Base-by-base conservation (phyloP, 305 asterid species). In the Andrographis paniculata region DNA sequence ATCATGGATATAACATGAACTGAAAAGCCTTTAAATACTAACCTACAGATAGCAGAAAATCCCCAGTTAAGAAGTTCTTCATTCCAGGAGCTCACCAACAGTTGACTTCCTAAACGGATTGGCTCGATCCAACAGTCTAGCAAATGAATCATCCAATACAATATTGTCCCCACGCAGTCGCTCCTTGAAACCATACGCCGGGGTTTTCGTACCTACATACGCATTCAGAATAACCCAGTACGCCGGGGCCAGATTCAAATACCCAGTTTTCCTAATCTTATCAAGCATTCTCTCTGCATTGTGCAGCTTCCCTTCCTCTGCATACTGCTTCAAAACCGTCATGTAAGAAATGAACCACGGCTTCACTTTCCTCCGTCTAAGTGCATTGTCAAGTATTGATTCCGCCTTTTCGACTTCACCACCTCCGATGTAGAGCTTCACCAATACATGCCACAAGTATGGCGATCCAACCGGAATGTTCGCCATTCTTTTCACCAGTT, bases 351-450 rank as follows among this genome's bases (percentile, higher is more conserved):
- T 0, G 20, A 24, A 24, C 3, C 38, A 14, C 1, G 79, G 68
- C 8, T 21, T 78, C 20, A 48, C 60, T 20, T 53, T 68, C 31
- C 41, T 71, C 70, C 60, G 58, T 36, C 63, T 66, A 14, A 59
- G 22, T 8, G 78, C 81, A 57, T 76, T 78, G 12, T 73, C 75
- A 23, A 89, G 77, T 46, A 89, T 54, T 2, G 77, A 51, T 50
- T 74, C 84, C 0, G 94, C 98, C 30, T 74, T 75, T 53, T 72
- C 87, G 23, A 86, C 69, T 63, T 80, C 96, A 16, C 98, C 95
- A 8, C 72, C 70, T 30, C 66, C 75, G 14, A 70, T 49, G 51
- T 66, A 75, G 17, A 89, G 92, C 63, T 48, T 80, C 60, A 86
- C 80, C 1, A 89, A 59, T 7, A 92, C 84, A 31, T 86, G 92